A percentile compares a stretch with the other conserved stretches of the same genome.
Evolutionary conservation across 345 rosid genomes (phyloP).

Genomic region (Kandelia obovata): DNA sequence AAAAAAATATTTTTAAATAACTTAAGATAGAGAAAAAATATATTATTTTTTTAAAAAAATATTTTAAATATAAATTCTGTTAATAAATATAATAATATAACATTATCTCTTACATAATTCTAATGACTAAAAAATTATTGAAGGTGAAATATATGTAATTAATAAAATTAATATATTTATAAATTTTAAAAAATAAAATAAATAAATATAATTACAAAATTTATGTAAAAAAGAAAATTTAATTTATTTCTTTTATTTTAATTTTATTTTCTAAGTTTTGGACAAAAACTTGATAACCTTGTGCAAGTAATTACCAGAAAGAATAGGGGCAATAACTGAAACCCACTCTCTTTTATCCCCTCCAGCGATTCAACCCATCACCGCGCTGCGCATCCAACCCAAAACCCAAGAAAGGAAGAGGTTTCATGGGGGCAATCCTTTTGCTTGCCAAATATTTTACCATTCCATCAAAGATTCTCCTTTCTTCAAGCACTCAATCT

Average conservation of each 20-base stretch:
- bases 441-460: background rate
- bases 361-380: background rate
- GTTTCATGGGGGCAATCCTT: background rate
- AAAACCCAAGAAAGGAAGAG: background rate
- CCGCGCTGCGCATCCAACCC: background rate
- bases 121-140: too few relatives aligned
- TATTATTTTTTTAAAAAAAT: too few relatives aligned
- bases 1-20: too few relatives aligned
- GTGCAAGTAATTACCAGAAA: conserved; percentile 18
- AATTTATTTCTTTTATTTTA: background rate
- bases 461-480: background rate
- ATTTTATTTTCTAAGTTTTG: background rate
- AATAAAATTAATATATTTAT: too few relatives aligned
- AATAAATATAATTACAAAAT: too few relatives aligned
- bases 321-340: conserved; percentile 12
- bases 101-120: too few relatives aligned
- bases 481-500: background rate
- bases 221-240: too few relatives aligned
- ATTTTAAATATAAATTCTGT: too few relatives aligned
- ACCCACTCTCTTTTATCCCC: background rate
- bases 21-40: too few relatives aligned
- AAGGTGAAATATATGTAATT: too few relatives aligned
- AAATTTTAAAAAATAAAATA: too few relatives aligned
- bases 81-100: too few relatives aligned
- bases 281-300: background rate